These are phyloP conservation scores for Arachnopeziza araneosa DNA, from an alignment of 2,329 filamentous ascomycete species.

Conservation along the genomic window DNA sequence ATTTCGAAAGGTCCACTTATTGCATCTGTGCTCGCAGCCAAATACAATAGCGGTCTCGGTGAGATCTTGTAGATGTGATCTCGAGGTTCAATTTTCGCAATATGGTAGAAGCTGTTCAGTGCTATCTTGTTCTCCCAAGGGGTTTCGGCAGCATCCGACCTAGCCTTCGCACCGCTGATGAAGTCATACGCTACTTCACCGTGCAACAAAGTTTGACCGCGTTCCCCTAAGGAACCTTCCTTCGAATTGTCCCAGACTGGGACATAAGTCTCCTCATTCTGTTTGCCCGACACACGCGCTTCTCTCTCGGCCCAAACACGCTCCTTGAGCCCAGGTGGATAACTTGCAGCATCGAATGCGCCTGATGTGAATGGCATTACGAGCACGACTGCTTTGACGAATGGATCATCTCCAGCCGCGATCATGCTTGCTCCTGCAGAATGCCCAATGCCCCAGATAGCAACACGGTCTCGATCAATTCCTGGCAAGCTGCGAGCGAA, in stretches of 20 bases:
- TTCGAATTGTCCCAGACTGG: neutral
- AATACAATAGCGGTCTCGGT: slow-evolving; percentile 35
- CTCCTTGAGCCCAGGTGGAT: neutral
- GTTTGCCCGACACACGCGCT: neutral
- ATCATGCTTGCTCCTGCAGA: slow-evolving; percentile 34
- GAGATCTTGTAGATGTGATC: slow-evolving; percentile 32
- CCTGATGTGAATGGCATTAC: slow-evolving; percentile 4
- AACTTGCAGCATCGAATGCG: neutral
- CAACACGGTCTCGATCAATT: slow-evolving; percentile 29
- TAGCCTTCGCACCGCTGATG: neutral
- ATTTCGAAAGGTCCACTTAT: slow-evolving; percentile 27
- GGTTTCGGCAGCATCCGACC: neutral
- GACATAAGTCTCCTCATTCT: neutral
- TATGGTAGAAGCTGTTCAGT: slow-evolving; percentile 24
- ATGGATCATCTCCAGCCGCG: slow-evolving; percentile 32
- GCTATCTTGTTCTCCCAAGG: slow-evolving; percentile 35
- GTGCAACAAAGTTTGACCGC: neutral
- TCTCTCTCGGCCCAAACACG: slow-evolving; percentile 11
- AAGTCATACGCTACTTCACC: neutral
- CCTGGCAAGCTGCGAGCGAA: slow-evolving; percentile 28
- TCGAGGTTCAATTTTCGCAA: slow-evolving; percentile 22
- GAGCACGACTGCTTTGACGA: slow-evolving; percentile 35
- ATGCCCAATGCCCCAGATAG: slow-evolving; percentile 33
- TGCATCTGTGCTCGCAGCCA: slow-evolving; percentile 28
- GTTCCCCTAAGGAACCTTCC: neutral